Conservation (phyloP, 306 rosid genomes). For the Quercus robur region DNA sequence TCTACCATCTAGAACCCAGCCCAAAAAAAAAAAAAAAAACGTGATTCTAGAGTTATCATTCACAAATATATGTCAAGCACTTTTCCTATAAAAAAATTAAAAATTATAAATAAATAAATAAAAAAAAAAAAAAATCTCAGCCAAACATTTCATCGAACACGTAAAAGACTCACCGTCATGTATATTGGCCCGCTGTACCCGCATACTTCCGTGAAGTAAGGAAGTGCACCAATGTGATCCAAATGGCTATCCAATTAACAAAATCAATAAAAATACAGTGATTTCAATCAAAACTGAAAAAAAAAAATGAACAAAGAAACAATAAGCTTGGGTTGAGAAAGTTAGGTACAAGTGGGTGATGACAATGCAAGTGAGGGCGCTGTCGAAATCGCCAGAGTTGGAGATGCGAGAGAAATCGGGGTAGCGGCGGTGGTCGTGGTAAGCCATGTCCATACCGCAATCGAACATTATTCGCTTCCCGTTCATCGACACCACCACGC, state of each 20-base stretch:
- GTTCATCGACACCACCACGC: constrained; percentile 74
- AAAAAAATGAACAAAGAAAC: background rate
- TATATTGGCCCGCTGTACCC: constrained; percentile 83
- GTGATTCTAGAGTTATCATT: too few species aligned
- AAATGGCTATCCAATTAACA: constrained; percentile 52
- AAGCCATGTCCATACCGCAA: constrained; percentile 90
- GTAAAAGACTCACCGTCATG: constrained; percentile 68
- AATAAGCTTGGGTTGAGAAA: background rate
- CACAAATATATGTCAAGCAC: too few species aligned
- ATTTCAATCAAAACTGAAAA: background rate
- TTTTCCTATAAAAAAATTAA: too few species aligned
- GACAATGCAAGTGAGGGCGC: constrained; percentile 63
- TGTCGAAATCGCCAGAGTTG: constrained; percentile 32
- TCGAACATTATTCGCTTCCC: constrained; percentile 94
- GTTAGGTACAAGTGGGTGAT: constrained; percentile 78
- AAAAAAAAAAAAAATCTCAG: too few species aligned
- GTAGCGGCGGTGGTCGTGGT: constrained; percentile 64
- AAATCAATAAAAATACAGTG: background rate
- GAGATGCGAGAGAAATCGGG: constrained; percentile 76
- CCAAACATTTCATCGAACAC: constrained; percentile 41
- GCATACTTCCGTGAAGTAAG: constrained; percentile 88
- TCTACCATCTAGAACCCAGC: too few species aligned
- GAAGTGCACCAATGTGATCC: constrained; percentile 88
- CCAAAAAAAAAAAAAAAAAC: too few species aligned
- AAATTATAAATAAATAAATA: too few species aligned